Percentiles rank a stretch among this genome's conserved stretches.
Evolutionary conservation across 73 alveolate genomes (phyloP).

Genomic region (Paramecium octaurelia): DNA sequence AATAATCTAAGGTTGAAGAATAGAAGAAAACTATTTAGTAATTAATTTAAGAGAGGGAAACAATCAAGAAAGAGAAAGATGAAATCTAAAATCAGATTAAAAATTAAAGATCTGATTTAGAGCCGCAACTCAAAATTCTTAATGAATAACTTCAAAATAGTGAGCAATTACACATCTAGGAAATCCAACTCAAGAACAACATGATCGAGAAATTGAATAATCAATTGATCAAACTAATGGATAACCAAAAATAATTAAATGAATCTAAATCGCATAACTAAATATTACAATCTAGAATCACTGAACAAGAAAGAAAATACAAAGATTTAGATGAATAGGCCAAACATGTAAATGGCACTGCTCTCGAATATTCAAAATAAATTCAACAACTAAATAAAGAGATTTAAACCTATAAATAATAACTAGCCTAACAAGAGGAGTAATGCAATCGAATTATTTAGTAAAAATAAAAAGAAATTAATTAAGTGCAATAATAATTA

Average conservation of each 20-base stretch:
- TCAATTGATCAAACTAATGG: background rate
- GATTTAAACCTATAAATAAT: background rate
- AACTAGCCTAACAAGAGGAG: background rate
- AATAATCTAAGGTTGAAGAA: conserved; percentile 37
- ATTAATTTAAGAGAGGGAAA: background rate
- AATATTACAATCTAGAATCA: background rate
- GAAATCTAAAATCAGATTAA: background rate
- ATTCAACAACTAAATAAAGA: background rate
- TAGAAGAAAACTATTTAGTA: background rate
- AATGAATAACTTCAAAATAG: background rate
- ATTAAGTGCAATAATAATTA: background rate
- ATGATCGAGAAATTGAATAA: background rate
- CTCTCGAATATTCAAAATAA: background rate
- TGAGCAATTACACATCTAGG: background rate
- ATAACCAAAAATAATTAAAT: background rate
- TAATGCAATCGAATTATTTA: background rate
- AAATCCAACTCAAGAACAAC: background rate
- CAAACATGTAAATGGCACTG: background rate
- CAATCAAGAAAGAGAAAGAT: background rate
- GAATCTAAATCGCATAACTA: background rate
- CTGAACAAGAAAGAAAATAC: background rate
- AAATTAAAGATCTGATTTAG: background rate
- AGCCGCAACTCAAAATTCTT: background rate
- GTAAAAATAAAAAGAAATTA: background rate
- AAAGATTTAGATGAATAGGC: conserved; percentile 13